Base-by-base conservation (phyloP, 1,139 yeast genomes). In the Tardiomyces blankii region DNA sequence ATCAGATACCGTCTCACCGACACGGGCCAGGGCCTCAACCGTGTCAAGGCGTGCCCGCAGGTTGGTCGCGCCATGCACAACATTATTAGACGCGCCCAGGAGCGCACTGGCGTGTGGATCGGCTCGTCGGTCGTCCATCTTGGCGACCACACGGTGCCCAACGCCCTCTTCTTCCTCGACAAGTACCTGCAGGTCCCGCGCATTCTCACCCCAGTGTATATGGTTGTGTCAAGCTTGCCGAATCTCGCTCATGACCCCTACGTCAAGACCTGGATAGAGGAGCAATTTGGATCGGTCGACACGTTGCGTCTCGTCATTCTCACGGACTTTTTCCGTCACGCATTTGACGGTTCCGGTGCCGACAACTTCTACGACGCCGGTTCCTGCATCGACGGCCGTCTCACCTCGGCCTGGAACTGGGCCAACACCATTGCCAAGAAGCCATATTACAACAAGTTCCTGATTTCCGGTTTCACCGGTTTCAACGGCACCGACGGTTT, bases 341-440 rank as follows among this genome's bases (percentile, higher is more conserved):
- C 84, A 53, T 82, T 82, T 61, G 88, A 82, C 58, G 74, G 87
- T 1, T 77, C 84, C 7, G 91, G 91, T 40, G 87, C 87, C 7
- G 86, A 81, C 55, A 81, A 82, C 60, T 81, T 78, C 60, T 82
- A 78, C 59, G 82, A 81, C 69, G 84, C 87, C 23, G 91, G 91
- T 1, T 77, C 84, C 2, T 82, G 91, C 63, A 82, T 82, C 48
- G 91, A 82, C 59, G 91, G 89, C 19, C 72, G 89, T 45, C 65
- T 82, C 44, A 82, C 91, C 0, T 75, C 82, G 46, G 85, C 88
- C 1, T 82, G 89, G 85, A 82, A 82, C 55, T 83, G 85, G 73
- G 81, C 87, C 45, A 82, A 82, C 57, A 72, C 73, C 49, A 77
- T 82, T 41, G 64, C 78, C 28, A 80, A 80, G 58, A 81, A 80